Evolutionary conservation across 257 asterid genomes (phyloP).

Genomic region (Thymus mandschuricus): DNA sequence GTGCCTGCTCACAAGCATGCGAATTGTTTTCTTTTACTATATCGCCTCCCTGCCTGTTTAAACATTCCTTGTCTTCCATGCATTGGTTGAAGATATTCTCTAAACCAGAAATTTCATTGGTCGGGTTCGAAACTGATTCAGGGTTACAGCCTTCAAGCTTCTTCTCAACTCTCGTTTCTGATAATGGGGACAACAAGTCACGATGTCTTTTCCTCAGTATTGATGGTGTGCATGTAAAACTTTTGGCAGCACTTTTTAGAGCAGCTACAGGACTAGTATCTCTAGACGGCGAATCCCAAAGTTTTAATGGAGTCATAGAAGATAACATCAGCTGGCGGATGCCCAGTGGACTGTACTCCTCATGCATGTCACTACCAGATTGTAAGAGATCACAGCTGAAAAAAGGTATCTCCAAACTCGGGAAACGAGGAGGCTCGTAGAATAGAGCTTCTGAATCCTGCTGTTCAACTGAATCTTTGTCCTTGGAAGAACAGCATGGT

Average conservation of each 20-base stretch:
- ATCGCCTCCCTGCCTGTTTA: conserved; percentile 36
- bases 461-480: conserved; percentile 43
- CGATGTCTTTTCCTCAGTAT: conserved; percentile 90
- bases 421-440: conserved; percentile 96
- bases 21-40: conserved; percentile 63
- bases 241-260: conserved; percentile 88
- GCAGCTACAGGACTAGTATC: conserved; percentile 80
- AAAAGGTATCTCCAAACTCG: conserved; percentile 87
- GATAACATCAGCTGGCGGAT: conserved; percentile 92
- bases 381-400: conserved; percentile 91
- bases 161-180: conserved; percentile 81
- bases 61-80: conserved; percentile 42
- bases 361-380: conserved; percentile 72
- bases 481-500: conserved; percentile 45
- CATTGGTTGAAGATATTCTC: conserved; percentile 62
- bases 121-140: conserved; percentile 50
- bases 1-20: conserved; percentile 44
- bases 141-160: conserved; percentile 56
- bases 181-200: conserved; percentile 82
- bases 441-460: conserved; percentile 67
- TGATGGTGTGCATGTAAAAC: conserved; percentile 79
- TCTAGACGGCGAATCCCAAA: conserved; percentile 94
- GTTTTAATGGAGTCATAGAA: conserved; percentile 71
- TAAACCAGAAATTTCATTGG: conserved; percentile 59
- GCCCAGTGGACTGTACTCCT: conserved; percentile 96